Evolutionary conservation across 805 yeast genomes (phyloP).

Genomic region (Myxozyma vanderwaltii): DNA sequence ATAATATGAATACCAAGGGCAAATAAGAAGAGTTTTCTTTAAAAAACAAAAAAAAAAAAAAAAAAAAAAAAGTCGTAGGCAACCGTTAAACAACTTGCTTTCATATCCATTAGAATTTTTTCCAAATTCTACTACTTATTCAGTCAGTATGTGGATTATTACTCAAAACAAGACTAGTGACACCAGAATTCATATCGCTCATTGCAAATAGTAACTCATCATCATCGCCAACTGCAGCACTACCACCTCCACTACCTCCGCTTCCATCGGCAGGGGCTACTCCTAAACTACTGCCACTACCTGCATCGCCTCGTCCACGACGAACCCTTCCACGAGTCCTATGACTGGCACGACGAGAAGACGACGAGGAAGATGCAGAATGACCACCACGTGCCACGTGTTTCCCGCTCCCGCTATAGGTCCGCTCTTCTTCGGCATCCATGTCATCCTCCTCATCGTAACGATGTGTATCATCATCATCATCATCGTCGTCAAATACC

Average conservation of each 20-base stretch:
- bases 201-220: constrained; percentile 45
- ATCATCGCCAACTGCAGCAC: constrained; percentile 36
- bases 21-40: too few species aligned
- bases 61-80: background rate
- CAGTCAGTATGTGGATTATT: background rate
- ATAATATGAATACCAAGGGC: too few species aligned
- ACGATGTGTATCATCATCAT: constrained; percentile 14
- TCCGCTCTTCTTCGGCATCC: background rate
- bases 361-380: background rate
- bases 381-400: background rate
- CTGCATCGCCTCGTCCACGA: background rate
- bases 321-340: background rate
- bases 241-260: constrained; percentile 4
- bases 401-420: background rate
- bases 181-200: constrained; percentile 42
- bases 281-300: background rate
- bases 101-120: background rate
- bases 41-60: too few species aligned
- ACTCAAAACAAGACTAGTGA: background rate
- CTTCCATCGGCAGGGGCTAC: background rate
- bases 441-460: constrained; percentile 8
- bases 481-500: constrained; percentile 30
- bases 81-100: background rate
- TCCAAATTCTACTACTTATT: too few species aligned
- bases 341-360: constrained; percentile 3